Percentiles rank a stretch among this genome's conserved stretches.
These are phyloP conservation scores for Pichia manshurica DNA, from an alignment of 805 yeast species.

Conservation along the genomic window DNA sequence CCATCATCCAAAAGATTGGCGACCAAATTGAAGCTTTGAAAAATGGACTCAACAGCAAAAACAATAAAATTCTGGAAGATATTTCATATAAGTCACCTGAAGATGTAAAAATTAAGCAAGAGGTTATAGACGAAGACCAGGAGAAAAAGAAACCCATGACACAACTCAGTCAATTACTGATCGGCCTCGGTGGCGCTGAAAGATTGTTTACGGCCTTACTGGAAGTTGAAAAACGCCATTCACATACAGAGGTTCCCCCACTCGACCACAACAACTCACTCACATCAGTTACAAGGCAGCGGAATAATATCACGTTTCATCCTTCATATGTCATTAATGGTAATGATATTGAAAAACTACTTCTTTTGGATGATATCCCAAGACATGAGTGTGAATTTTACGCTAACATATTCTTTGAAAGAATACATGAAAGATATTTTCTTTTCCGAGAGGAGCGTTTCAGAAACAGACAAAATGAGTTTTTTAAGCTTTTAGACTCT, in stretches of 20 bases:
- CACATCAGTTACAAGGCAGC: neutral
- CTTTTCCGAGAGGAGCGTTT: slow-evolving; percentile 31
- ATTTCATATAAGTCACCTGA: neutral
- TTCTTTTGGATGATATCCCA: slow-evolving; percentile 23
- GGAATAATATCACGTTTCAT: neutral
- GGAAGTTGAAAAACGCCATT: slow-evolving; percentile 13
- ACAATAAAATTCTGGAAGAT: slow-evolving; percentile 2
- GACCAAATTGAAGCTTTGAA: neutral
- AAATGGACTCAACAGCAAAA: neutral
- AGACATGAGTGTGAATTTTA: slow-evolving; percentile 26
- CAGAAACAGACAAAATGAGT: slow-evolving; percentile 23
- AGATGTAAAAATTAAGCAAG: no score
- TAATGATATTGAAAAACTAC: slow-evolving; percentile 5
- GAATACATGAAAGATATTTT: slow-evolving; percentile 33
- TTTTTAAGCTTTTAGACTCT: slow-evolving; percentile 23
- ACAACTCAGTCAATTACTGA: slow-evolving; percentile 6
- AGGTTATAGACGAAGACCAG: neutral
- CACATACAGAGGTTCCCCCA: slow-evolving; percentile 4
- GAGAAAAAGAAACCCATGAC: neutral
- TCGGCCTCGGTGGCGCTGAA: slow-evolving; percentile 15
- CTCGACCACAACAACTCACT: slow-evolving; percentile 1
- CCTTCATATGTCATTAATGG: slow-evolving; percentile 1
- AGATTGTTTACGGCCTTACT: slow-evolving; percentile 15
- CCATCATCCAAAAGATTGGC: neutral
- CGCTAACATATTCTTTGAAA: slow-evolving; percentile 30